Conservation (phyloP, 1,284 basidiomycete species). For the Rhodotorula sp. region DNA sequence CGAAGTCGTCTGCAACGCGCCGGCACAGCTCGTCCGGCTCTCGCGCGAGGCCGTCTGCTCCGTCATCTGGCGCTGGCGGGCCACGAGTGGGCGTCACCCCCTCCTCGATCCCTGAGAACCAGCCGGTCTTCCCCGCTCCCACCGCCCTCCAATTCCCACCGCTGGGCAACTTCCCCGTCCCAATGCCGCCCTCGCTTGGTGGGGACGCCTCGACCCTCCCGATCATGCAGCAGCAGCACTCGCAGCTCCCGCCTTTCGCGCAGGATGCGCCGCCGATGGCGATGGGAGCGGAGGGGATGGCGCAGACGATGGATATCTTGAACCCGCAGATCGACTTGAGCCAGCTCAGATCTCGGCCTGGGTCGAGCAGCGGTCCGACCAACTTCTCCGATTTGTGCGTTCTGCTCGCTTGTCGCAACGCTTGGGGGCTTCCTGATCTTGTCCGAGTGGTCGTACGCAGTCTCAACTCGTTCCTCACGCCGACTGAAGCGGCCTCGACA, state of each 20-base stretch:
- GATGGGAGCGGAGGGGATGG: neutral
- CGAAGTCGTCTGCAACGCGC: neutral
- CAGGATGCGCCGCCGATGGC: constrained; percentile 3
- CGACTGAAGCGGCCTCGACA: constrained; percentile 24
- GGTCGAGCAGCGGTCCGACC: constrained; percentile 17
- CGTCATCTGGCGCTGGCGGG: neutral
- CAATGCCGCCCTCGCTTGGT: neutral
- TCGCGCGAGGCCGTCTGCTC: neutral
- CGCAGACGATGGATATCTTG: constrained; percentile 33
- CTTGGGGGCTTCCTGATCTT: no score
- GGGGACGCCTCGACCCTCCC: neutral
- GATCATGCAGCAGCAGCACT: constrained; percentile 1
- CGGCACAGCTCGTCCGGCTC: neutral
- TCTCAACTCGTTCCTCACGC: constrained; percentile 36
- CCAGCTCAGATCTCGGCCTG: constrained; percentile 28
- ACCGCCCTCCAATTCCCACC: neutral
- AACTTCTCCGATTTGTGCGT: constrained; percentile 35
- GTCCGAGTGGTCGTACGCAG: no score
- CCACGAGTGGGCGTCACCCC: neutral
- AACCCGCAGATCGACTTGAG: constrained; percentile 27
- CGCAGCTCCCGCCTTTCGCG: neutral
- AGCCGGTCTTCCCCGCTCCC: neutral
- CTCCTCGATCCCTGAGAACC: neutral
- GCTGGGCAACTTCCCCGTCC: neutral
- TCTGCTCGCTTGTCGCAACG: neutral